A percentile compares a stretch with the other conserved stretches of the same genome.
phyloP scores from a whole-genome alignment of 495 filamentous ascomycete species.

The Glarea lozoyensis region DNA sequence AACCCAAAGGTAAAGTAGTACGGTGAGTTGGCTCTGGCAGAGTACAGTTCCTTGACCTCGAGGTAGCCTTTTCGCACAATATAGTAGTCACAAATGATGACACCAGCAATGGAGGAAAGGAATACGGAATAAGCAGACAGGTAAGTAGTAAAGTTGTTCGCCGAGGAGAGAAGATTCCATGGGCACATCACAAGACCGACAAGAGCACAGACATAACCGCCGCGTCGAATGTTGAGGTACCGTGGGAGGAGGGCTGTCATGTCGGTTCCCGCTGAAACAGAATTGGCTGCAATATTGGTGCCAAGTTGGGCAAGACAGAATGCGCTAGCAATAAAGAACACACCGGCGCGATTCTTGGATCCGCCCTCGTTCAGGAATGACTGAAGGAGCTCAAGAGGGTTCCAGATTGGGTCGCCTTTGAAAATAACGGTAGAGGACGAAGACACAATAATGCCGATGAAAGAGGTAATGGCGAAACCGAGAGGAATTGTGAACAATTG shows the following conservation, averaged over 20 bases:
- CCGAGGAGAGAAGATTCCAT: constrained; percentile 67
- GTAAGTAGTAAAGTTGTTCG: constrained; percentile 93
- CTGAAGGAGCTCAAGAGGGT: constrained; percentile 68
- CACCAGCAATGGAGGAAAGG: constrained; percentile 83
- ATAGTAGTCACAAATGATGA: constrained; percentile 89
- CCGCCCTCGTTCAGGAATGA: constrained; percentile 63
- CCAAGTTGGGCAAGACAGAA: constrained; percentile 79
- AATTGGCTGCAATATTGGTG: constrained; percentile 92
- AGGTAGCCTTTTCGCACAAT: constrained; percentile 77
- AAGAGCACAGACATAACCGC: constrained; percentile 79
- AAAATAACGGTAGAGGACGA: constrained; percentile 78
- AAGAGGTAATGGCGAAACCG: constrained; percentile 81
- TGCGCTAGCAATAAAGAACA: constrained; percentile 76
- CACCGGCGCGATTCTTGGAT: constrained; percentile 70
- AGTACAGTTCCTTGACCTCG: constrained; percentile 72
- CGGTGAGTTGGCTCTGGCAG: constrained; percentile 50
- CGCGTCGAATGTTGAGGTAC: constrained; percentile 81
- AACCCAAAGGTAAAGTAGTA: constrained; percentile 71
- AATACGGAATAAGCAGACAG: constrained; percentile 94
- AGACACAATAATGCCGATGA: constrained; percentile 90
- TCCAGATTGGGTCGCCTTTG: constrained; percentile 69
- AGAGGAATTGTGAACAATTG: constrained; percentile 81
- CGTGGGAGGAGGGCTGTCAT: constrained; percentile 84
- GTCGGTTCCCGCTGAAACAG: constrained; percentile 82
- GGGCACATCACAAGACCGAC: constrained; percentile 86